Percentiles rank a stretch among this genome's conserved stretches.
Evolutionary conservation across 345 rosid genomes (phyloP).

Genomic region (Camelina neglecta): DNA sequence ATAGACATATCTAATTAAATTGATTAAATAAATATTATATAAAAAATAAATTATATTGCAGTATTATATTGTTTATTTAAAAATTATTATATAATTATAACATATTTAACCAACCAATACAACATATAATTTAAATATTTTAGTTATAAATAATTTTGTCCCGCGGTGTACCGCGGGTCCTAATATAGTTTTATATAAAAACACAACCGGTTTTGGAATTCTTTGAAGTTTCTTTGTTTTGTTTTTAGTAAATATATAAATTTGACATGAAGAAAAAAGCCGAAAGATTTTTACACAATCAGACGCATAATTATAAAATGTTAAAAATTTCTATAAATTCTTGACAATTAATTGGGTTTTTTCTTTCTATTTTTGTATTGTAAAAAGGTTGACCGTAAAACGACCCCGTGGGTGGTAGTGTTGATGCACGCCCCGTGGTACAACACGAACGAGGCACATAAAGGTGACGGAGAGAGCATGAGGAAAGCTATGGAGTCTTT

Average conservation of each 20-base stretch:
- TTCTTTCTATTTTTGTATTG: neutral
- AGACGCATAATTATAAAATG: neutral
- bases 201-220: neutral
- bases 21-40: too few relatives aligned
- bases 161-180: too few relatives aligned
- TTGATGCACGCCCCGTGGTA: constrained; percentile 93
- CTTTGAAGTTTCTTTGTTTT: too few relatives aligned
- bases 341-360: neutral
- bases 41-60: too few relatives aligned
- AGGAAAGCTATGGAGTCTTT: constrained; percentile 75
- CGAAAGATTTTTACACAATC: neutral
- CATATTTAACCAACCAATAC: too few relatives aligned
- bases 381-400: constrained; percentile 56
- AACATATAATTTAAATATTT: too few relatives aligned
- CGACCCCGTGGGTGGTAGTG: constrained; percentile 85
- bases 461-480: constrained; percentile 93
- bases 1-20: too few relatives aligned
- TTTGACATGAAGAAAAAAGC: neutral
- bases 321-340: neutral
- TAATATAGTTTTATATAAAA: too few relatives aligned
- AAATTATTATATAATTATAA: too few relatives aligned
- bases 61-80: too few relatives aligned
- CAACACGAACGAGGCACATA: constrained; percentile 79
- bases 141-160: too few relatives aligned
- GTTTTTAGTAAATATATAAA: too few relatives aligned